Base-by-base conservation (phyloP, 2,329 filamentous ascomycete species). In the Ophiostoma sp. region DNA sequence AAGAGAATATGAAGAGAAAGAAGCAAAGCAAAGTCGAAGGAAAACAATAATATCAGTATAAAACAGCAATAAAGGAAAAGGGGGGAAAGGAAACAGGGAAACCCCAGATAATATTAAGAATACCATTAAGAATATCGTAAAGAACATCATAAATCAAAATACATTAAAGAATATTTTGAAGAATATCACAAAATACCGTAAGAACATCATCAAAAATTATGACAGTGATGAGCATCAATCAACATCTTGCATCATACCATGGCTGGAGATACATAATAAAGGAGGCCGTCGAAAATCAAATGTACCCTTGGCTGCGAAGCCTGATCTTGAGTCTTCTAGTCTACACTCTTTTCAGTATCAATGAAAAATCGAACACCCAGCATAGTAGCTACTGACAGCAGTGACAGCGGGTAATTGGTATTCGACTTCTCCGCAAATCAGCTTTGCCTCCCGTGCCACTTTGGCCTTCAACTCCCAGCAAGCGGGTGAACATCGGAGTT, bases 341-440 rank as follows among this genome's bases (percentile, higher is more conserved):
- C 20, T 39, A 41, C 17, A 36, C 27, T 64, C 23, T 64, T 36
- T 64, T 36, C 27, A 20, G 1, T 15, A 31, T 31, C 3, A 31
- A 3, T 31, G 27, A 3, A 31, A 31, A 31, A 31, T 31, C 27
- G n/a, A n/a, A n/a, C n/a, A n/a, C n/a, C n/a, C n/a, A n/a, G n/a
- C n/a, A n/a, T n/a, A n/a, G n/a, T n/a, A n/a, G n/a, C n/a, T n/a
- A n/a, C n/a, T n/a, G n/a, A n/a, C n/a, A n/a, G n/a, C n/a, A n/a
- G n/a, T 13, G 23, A 17, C n/a, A 27, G 10, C 52, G n/a, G 52
- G n/a, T 57, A 57, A 27, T 27, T 57, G 8, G 10, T 20, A 17
- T 20, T 13, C 23, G n/a, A 57, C 52, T 27, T 57, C 52, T 57
- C 52, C 52, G 52, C 52, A n/a, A 57, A 57, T 57, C 52, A 57